Evolutionary conservation across 176 grass and related monocot genomes (phyloP), one percentile per base, ranked within the genome.

Genomic region (Zoysia pacifica): DNA sequence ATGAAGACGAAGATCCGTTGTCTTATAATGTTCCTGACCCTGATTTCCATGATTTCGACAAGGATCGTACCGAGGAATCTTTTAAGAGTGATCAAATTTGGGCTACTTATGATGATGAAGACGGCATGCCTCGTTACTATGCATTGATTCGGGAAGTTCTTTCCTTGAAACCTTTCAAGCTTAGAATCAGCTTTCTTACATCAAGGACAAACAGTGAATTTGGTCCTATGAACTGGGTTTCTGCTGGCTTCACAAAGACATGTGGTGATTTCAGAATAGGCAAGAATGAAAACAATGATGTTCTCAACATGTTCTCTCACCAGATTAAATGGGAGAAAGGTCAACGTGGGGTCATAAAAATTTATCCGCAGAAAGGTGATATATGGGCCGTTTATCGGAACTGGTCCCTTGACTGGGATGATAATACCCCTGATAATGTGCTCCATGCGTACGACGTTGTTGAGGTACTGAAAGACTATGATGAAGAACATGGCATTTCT

Each of bases 21-120:
- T 82, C 82, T 65, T 85, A 85, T 65, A 82, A 56, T 82, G 89
- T 88, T 71, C 89, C 89, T 79, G 89, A 91, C 79, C 82, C 89
- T 36, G 89, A 91, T 88, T 91, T 91, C 65, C 86, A 88, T 85
- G 89, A 88, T 85, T 91, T 91, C 70, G 89, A 91, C 73, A 85
- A 82, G 49, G 74, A 88, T 56, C 86, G 86, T 45, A 70, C 73
- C 1, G 86, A 91, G 58, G 48, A 79, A 79, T 85, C 36, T 85
- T 88, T 91, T 72, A 52, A 74, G 65, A 75, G 41, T 71, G 28
- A 28, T 28, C 28, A 28, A 28, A 28, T 28, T 28, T 28, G 28
- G 28, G 28, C 28, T 28, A 28, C 28, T 28, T 28, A 28, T 28
- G 28, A 28, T 28, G 28, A 28, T 28, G 28, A 28, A 28, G 28